Evolutionary conservation across 2,329 filamentous ascomycete genomes (phyloP).

Genomic region (Boeremia exigua): DNA sequence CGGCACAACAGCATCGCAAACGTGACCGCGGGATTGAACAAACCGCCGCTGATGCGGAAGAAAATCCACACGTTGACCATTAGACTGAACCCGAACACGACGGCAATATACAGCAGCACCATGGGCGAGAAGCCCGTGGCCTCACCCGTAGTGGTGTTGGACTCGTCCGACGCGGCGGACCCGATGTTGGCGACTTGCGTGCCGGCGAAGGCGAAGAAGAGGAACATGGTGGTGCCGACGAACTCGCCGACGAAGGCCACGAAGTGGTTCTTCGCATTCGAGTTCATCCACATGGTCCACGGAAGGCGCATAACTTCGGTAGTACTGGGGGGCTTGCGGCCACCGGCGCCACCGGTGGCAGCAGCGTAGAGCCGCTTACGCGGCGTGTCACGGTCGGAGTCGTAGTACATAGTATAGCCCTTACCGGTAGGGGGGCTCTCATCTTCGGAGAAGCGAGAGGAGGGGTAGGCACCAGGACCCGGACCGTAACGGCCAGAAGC

Average conservation of each 20-base stretch:
- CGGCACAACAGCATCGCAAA: slow-evolving; percentile 47
- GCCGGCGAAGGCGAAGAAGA: slow-evolving; percentile 54
- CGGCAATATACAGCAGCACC: slow-evolving; percentile 45
- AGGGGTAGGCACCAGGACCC: slow-evolving; percentile 14
- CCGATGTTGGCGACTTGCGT: slow-evolving; percentile 57
- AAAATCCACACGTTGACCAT: slow-evolving; percentile 52
- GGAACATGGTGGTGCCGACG: slow-evolving; percentile 54
- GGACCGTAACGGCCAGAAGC: slow-evolving; percentile 29
- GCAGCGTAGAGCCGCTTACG: slow-evolving; percentile 17
- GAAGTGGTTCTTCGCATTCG: slow-evolving; percentile 48
- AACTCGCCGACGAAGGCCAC: slow-evolving; percentile 57
- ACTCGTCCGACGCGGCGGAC: slow-evolving; percentile 41
- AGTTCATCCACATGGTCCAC: slow-evolving; percentile 48
- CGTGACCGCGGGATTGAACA: slow-evolving; percentile 43
- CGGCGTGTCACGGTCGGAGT: slow-evolving; percentile 30
- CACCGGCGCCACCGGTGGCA: slow-evolving; percentile 13
- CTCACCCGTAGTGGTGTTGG: slow-evolving; percentile 51
- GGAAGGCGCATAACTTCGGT: slow-evolving; percentile 47
- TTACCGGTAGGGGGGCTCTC: slow-evolving; percentile 27
- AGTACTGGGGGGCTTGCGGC: slow-evolving; percentile 34
- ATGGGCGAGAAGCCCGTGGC: slow-evolving; percentile 18
- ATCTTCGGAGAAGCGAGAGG: slow-evolving; percentile 20
- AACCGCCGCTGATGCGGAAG: slow-evolving; percentile 45
- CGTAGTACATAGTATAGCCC: slow-evolving; percentile 30
- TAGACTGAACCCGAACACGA: slow-evolving; percentile 46